These are phyloP conservation scores for Acephala macrosclerotiorum DNA, from an alignment of 2,329 filamentous ascomycete species.

Conservation along the genomic window DNA sequence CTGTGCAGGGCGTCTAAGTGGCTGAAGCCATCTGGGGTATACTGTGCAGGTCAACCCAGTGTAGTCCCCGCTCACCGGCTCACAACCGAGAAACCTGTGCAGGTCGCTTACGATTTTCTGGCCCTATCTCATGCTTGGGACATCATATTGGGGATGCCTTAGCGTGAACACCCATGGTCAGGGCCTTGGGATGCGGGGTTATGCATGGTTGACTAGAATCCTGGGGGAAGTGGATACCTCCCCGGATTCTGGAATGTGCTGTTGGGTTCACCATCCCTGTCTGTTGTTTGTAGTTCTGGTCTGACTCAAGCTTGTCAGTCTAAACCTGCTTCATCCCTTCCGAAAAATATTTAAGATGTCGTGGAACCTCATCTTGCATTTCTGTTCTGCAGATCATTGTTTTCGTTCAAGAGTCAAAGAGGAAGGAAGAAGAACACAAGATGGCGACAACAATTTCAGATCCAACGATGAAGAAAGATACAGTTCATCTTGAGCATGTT, in stretches of 20 bases:
- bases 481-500: constrained; percentile 10
- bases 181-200: constrained; percentile 23
- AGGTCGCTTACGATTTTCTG: constrained; percentile 2
- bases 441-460: not conserved
- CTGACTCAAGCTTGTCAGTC: not conserved
- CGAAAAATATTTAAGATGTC: constrained; percentile 2
- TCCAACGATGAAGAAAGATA: constrained; percentile 8
- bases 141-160: not conserved
- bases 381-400: not conserved
- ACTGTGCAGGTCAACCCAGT: not conserved
- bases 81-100: not conserved
- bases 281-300: not conserved
- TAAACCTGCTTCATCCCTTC: not conserved
- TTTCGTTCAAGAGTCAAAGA: not conserved
- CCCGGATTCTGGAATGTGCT: not conserved
- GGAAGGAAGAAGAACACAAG: not conserved
- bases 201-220: constrained; percentile 45
- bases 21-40: not conserved
- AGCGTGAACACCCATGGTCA: constrained; percentile 34
- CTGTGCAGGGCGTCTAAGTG: not conserved
- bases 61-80: not conserved
- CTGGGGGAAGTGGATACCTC: not conserved
- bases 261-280: not conserved
- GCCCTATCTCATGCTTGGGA: not conserved
- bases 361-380: not conserved